Evolutionary conservation across 345 rosid genomes (phyloP), one percentile per base, ranked within the genome.

Genomic region (Carallia pectinifolia): DNA sequence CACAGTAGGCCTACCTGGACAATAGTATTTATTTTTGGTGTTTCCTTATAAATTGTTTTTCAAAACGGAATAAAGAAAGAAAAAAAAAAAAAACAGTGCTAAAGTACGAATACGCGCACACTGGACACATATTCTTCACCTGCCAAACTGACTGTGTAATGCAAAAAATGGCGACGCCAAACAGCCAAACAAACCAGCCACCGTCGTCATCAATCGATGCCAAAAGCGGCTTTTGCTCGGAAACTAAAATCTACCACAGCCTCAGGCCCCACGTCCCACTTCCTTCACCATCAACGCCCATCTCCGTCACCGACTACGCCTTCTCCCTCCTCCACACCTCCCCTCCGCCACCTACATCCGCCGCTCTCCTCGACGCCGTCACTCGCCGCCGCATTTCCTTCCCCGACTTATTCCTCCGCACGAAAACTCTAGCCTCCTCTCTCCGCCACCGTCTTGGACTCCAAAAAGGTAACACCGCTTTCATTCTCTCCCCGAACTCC

Each of bases 401-500:
- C 78, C 48, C 76, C 0, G 85, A 88, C 17, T 65, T 88, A 66
- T 15, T 77, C 33, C 76, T n/a, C 77, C 81, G 73, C 0, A 65
- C 78, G 53, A 63, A 53, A 37, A 63, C 70, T 44, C 81, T 84
- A 1, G 66, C 81, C 70, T 47, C 62, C 53, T 78, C 85, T 15
- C 83, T 88, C 62, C 71, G 54, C 58, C 37, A 54, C 40, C 66
- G 50, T 38, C 66, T 71, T 27, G 64, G 82, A 23, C 85, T 87
- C 66, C 74, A 69, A 62, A 81, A 75, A 69, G 82, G 85, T 48
- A 89, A 86, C 39, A 61, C 77, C 9, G 90, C 85, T 33, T 71
- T 84, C 48, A 37, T 86, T 40, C 72, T 81, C 77, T 79, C 84
- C 31, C 81, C 77, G 0, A 86, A 88, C 81, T 75, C 86, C 0